Evolutionary conservation across 768 basidiomycete species (phyloP), one percentile per base, ranked within the genome.

Genomic region (Amanita molliuscula): DNA sequence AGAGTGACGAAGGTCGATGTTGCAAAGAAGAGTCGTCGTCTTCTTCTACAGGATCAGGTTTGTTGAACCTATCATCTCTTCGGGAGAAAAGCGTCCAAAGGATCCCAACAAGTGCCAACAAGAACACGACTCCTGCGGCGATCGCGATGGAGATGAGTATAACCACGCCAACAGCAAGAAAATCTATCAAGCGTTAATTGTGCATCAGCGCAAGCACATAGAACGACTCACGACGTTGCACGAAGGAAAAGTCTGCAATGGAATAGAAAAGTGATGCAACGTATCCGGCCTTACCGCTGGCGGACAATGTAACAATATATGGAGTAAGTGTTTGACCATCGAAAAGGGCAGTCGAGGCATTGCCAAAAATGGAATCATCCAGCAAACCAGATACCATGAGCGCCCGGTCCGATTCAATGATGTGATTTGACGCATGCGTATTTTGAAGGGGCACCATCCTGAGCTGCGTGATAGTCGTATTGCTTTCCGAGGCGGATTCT

Each of bases 121-220:
- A 71, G 76, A 93, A 94, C 33, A 94, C 86, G 18, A 97, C 79
- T 15, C 95, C 96, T 13, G 93, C 92, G 8, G 89, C 84, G 56
- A 97, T 96, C 21, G 96, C 96, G 55, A 99, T 96, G 1, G 93
- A 94, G 56, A 99, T 93, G 38, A 99, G 76, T 56, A 98, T 97
- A 48, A 99, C 92, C 33, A 98, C 76, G 1, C 95, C 96, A 20
- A 81, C 79, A 0, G 94, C 90, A 49, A 99, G 77, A 73, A 91
- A 88, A 58, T 83, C 91, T 90, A 56, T 23, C 6, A 16, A 43
- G n/a, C 29, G 29, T 33, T 26, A 41, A 21, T 28, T 29, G 7
- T 56, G 31, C 35, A 28, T 54, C 54, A 46, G 61, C n/a, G 46
- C 58, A 20, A 21, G n/a, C 48, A 44, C 15, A 25, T 47, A 50